Base-by-base conservation (phyloP, 2,329 filamentous ascomycete genomes). In the Elsinoe australis region DNA sequence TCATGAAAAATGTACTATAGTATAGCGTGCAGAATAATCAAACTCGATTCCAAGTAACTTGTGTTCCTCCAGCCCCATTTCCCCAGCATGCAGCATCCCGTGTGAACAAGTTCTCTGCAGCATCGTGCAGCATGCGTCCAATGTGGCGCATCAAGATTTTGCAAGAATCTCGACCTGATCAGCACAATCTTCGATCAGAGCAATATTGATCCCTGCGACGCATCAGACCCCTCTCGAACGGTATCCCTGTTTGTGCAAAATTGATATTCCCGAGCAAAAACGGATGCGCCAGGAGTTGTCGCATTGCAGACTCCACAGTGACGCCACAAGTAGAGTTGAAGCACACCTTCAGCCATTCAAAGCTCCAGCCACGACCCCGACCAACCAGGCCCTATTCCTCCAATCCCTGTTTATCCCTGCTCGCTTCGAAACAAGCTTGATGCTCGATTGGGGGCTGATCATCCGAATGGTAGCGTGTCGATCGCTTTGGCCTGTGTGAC, bases 1-100 rank as follows among this genome's bases (percentile, higher is more conserved):
- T 44, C 39, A 44, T 44, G 39, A 44, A 44, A 29, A 44, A 44
- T 44, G 39, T 44, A 44, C 39, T 44, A 44, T 44, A 44, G 24
- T 32, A 32, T 44, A 44, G 39, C 39, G 39, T 18, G 21, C 39
- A 29, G 39, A 12, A 24, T 44, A 44, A 44, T 44, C 24, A 17
- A 44, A 44, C 17, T 19, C n/a, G 39, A 32, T 32, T 32, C 21
- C 38, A 42, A 29, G 12, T 17, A n/a, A 10, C 14, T 3, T 4
- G 22, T 17, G 10, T 22, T 29, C 18, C 34, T 15, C 34, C 35
- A 35, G 32, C 21, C 35, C n/a, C 21, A 21, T 19, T 39, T 19
- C 35, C 21, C 14, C 35, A 12, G 15, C 6, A 3, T 12, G 21
- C 12, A 22, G 26, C 19, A 22, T 39, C 18, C 35, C 21, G 26